Evolutionary conservation across 208 protist genomes (phyloP).

Genomic region (Novymonas esmeraldas): DNA sequence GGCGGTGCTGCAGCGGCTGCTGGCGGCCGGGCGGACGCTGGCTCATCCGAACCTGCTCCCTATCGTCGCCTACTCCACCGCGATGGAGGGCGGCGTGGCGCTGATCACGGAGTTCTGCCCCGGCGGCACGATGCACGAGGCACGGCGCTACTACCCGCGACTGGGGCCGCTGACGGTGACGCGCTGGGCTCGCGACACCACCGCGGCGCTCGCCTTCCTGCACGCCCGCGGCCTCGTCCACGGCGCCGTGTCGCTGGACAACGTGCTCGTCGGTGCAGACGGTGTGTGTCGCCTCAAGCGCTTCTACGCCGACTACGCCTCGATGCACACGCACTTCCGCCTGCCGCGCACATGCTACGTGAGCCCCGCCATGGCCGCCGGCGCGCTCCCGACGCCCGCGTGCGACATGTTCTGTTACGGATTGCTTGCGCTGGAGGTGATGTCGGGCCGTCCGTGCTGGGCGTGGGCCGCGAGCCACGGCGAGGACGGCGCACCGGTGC

Average conservation of each 20-base stretch:
- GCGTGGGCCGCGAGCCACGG: conserved; percentile 26
- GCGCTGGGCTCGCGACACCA: conserved; percentile 51
- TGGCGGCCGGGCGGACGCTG: conserved; percentile 7
- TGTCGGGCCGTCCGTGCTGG: conserved; percentile 36
- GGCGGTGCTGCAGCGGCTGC: conserved; percentile 4
- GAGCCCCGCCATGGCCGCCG: conserved; percentile 61
- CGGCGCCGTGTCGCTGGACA: conserved; percentile 62
- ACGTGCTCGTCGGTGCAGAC: conserved; percentile 58
- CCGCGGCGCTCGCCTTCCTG: conserved; percentile 56
- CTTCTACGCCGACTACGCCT: conserved; percentile 32
- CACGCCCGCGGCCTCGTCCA: conserved; percentile 59
- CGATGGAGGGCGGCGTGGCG: conserved; percentile 10
- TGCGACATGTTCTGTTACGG: conserved; percentile 77
- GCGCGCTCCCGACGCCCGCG: conserved; percentile 35
- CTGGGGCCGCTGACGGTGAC: conserved; percentile 22
- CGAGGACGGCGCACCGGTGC: conserved; percentile 1
- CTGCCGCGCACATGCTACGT: conserved; percentile 52
- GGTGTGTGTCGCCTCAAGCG: conserved; percentile 68
- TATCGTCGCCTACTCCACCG: conserved; percentile 2
- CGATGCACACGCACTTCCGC: conserved; percentile 21
- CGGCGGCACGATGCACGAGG: conserved; percentile 40
- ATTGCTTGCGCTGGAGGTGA: conserved; percentile 49
- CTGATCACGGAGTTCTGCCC: conserved; percentile 41
- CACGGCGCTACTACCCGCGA: conserved; percentile 21
- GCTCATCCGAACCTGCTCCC: conserved; percentile 20